Conservation (phyloP, 2,329 filamentous ascomycete genomes). For the Penicillium sp. region DNA sequence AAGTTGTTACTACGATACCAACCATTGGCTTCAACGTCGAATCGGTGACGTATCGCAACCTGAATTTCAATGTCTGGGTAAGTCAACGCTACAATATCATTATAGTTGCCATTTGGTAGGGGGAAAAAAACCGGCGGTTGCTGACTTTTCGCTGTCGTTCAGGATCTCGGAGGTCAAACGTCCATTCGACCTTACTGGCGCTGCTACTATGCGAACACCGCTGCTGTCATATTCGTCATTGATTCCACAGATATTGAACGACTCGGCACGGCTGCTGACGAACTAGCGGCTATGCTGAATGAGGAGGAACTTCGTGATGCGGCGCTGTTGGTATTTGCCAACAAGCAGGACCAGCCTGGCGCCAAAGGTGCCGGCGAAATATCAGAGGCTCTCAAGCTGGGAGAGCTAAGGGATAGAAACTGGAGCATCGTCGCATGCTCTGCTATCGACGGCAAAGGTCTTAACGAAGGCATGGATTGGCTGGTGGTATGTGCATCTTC, state of each 20-base stretch:
- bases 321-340: slow-evolving; percentile 86
- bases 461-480: slow-evolving; percentile 99
- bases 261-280: slow-evolving; percentile 81
- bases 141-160: too few relatives aligned
- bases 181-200: slow-evolving; percentile 97
- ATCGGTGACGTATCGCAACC: slow-evolving; percentile 93
- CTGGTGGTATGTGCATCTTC: slow-evolving; percentile 59
- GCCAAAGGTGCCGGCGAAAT: slow-evolving; percentile 96
- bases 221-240: slow-evolving; percentile 96
- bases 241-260: slow-evolving; percentile 97
- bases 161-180: slow-evolving; percentile 96
- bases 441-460: slow-evolving; percentile 86
- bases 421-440: slow-evolving; percentile 99
- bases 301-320: slow-evolving; percentile 95
- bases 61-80: slow-evolving; percentile 99
- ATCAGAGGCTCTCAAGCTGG: slow-evolving; percentile 79
- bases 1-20: slow-evolving; percentile 97
- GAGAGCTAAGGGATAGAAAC: slow-evolving; percentile 87
- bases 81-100: too few relatives aligned
- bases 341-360: slow-evolving; percentile 98
- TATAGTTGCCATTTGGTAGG: too few relatives aligned
- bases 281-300: slow-evolving; percentile 87
- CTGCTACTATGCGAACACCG: slow-evolving; percentile 98
- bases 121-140: too few relatives aligned
- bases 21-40: slow-evolving; percentile 99